A percentile compares a stretch with the other conserved stretches of the same genome.
phyloP scores from a whole-genome alignment of 2,329 filamentous ascomycete genomes.

The Claviceps sp. region DNA sequence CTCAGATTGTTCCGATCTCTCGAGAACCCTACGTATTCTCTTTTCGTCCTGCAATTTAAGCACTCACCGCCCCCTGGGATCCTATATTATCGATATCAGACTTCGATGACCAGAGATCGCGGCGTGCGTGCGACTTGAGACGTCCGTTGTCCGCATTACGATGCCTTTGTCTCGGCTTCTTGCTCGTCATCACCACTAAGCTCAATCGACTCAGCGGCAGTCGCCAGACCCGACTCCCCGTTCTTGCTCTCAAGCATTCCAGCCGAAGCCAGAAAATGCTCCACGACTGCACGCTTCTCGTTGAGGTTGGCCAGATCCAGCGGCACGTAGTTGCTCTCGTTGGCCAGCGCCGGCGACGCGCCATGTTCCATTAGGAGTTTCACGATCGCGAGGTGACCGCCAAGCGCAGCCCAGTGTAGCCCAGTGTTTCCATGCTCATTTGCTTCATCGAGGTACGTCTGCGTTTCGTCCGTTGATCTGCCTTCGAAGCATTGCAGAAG shows the following conservation, averaged over 20 bases:
- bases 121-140: neutral
- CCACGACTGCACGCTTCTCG: slow-evolving; percentile 51
- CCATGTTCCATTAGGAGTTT: slow-evolving; percentile 64
- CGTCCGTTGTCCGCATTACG: neutral
- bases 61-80: neutral
- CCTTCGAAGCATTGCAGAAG: slow-evolving; percentile 29
- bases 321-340: slow-evolving; percentile 71
- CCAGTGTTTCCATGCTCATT: slow-evolving; percentile 84
- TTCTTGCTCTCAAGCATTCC: slow-evolving; percentile 35
- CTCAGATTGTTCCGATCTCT: no score
- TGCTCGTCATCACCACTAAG: slow-evolving; percentile 20
- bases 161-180: slow-evolving; percentile 8
- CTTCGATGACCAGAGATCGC: neutral
- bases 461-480: slow-evolving; percentile 27
- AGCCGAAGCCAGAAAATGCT: slow-evolving; percentile 42
- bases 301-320: slow-evolving; percentile 61
- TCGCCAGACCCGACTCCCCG: slow-evolving; percentile 28
- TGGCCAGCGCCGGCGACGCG: slow-evolving; percentile 64
- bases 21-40: no score
- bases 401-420: slow-evolving; percentile 86
- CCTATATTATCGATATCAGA: neutral
- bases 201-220: slow-evolving; percentile 24
- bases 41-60: no score
- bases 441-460: slow-evolving; percentile 48
- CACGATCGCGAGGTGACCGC: slow-evolving; percentile 71